Evolutionary conservation across 169 alveolate species (phyloP).

Genomic region (Cryptosporidium bovis): DNA sequence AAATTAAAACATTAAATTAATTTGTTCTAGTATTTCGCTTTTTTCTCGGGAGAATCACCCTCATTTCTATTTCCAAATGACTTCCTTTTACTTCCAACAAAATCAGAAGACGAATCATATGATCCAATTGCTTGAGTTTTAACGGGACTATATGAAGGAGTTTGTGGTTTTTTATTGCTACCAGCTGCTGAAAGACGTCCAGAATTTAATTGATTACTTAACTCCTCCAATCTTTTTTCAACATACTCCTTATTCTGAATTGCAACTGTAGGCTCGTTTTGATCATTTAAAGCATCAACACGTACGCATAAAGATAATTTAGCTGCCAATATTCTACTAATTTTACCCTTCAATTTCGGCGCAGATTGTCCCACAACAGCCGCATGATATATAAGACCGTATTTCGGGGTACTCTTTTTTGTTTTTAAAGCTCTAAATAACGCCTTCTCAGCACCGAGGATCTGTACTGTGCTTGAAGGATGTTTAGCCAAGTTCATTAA

Average conservation of each 20-base stretch:
- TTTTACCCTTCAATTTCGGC: constrained; percentile 97
- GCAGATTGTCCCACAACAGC: constrained; percentile 98
- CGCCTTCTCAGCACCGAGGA: constrained; percentile 99
- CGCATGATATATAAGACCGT: constrained; percentile 99
- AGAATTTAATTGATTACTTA: constrained; percentile 80
- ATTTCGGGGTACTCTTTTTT: constrained; percentile 99
- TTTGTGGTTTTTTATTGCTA: constrained; percentile 36
- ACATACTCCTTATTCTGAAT: constrained; percentile 89
- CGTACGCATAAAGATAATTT: constrained; percentile 98
- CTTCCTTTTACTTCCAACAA: constrained; percentile 38
- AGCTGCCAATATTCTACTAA: constrained; percentile 98
- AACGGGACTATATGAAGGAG: constrained; percentile 66
- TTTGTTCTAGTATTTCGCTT: constrained; percentile 8
- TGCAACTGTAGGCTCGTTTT: constrained; percentile 94
- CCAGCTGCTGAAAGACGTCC: constrained; percentile 73
- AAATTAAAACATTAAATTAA: background rate
- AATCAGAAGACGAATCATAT: constrained; percentile 49
- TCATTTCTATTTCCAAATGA: constrained; percentile 10
- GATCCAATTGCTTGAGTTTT: constrained; percentile 62
- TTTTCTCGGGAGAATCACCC: constrained; percentile 39
- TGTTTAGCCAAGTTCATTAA: constrained; percentile 97
- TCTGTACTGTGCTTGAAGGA: constrained; percentile 99
- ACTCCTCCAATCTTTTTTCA: constrained; percentile 90
- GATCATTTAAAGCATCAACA: constrained; percentile 97
- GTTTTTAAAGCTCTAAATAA: constrained; percentile 98